Conservation (phyloP, 2,329 filamentous ascomycete genomes). For the Immersiporthe knoxdaviesiana region DNA sequence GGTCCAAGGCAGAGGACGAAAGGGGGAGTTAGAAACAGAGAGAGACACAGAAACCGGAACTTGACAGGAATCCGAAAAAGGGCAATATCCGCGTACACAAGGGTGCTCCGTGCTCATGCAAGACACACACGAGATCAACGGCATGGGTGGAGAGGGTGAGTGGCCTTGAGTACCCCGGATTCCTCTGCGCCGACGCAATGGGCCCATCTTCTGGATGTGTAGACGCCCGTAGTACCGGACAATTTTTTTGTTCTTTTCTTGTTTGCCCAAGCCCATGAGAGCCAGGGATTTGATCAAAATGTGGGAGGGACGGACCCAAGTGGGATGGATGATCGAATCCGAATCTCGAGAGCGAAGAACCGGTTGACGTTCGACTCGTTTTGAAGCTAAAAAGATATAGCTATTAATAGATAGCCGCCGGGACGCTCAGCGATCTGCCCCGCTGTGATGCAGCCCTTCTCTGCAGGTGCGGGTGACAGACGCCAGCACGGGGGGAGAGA, state of each 20-base stretch:
- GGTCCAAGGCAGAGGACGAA: background rate
- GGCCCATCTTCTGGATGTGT: background rate
- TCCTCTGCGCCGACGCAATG: background rate
- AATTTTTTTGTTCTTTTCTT: background rate
- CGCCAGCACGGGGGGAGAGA: no score
- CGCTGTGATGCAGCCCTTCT: slow-evolving; percentile 13
- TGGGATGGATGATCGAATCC: background rate
- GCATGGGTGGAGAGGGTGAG: background rate
- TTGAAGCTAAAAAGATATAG: slow-evolving; percentile 5
- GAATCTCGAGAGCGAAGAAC: background rate
- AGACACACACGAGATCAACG: background rate
- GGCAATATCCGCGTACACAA: background rate
- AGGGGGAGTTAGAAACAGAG: background rate
- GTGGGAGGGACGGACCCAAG: background rate
- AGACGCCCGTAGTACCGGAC: background rate
- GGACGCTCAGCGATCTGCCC: background rate
- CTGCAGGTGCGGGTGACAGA: slow-evolving; percentile 5
- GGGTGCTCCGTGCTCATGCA: slow-evolving; percentile 11
- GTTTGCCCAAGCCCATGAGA: background rate
- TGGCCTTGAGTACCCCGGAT: slow-evolving; percentile 7
- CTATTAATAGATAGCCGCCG: slow-evolving; percentile 15
- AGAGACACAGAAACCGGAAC: background rate
- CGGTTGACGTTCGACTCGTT: slow-evolving; percentile 14
- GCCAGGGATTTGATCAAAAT: background rate
- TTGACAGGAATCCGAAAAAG: background rate